phyloP scores from a whole-genome alignment of 441 rosid genomes.

The Croton setiger region DNA sequence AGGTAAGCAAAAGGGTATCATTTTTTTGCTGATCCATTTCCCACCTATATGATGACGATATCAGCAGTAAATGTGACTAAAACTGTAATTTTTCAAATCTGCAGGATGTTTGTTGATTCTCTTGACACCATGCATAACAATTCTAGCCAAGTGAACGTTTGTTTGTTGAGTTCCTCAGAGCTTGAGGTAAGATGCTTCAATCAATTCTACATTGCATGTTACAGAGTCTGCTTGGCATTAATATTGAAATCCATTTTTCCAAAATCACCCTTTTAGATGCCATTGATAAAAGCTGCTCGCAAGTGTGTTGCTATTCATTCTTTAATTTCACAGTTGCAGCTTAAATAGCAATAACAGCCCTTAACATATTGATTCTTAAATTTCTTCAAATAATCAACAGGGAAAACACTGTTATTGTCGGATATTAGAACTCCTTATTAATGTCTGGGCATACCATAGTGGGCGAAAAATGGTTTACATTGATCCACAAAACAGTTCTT shows the following conservation, averaged over 20 bases:
- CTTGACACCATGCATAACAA: slow-evolving; percentile 69
- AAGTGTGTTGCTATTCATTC: no score
- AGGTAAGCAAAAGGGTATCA: slow-evolving; percentile 36
- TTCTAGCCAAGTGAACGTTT: slow-evolving; percentile 37
- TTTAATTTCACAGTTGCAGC: no score
- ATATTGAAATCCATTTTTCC: no score
- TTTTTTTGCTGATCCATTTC: slow-evolving; percentile 11
- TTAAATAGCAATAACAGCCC: neutral
- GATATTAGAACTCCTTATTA: slow-evolving; percentile 72
- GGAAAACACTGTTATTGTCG: slow-evolving; percentile 90
- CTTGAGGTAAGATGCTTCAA: slow-evolving; percentile 57
- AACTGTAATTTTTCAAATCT: slow-evolving; percentile 7
- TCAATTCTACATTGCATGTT: slow-evolving; percentile 5
- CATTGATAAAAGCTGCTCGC: no score
- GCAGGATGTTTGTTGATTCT: slow-evolving; percentile 95
- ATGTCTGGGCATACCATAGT: slow-evolving; percentile 97
- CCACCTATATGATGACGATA: neutral
- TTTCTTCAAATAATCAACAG: slow-evolving; percentile 39
- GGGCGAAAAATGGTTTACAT: slow-evolving; percentile 86
- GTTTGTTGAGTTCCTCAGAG: slow-evolving; percentile 63
- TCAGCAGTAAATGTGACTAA: neutral
- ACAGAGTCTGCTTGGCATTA: neutral
- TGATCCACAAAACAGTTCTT: slow-evolving; percentile 64
- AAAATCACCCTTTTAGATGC: no score
- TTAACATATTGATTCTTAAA: neutral